Evolutionary conservation across 148 eudicot genomes (phyloP).

Genomic region (Cornus controversa): DNA sequence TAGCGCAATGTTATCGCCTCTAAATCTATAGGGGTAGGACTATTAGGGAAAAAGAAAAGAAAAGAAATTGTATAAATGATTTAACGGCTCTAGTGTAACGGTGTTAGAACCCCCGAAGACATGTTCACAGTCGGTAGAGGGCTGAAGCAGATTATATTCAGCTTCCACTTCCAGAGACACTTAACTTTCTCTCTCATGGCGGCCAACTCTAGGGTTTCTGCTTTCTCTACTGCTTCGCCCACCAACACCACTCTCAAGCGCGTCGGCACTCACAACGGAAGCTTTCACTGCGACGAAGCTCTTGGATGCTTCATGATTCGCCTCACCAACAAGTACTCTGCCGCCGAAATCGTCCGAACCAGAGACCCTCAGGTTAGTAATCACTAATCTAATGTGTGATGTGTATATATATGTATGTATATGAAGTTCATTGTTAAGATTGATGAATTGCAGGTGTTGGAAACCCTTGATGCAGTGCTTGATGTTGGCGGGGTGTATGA

Average conservation of each 20-base stretch:
- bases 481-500: constrained; percentile 97
- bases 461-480: constrained; percentile 77
- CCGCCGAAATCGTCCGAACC: constrained; percentile 63
- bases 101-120: neutral
- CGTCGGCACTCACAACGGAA: constrained; percentile 88
- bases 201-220: constrained; percentile 39
- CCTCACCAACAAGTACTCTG: constrained; percentile 57
- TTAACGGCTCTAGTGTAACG: neutral
- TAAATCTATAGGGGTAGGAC: too few relatives aligned
- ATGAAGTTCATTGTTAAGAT: constrained; percentile 9
- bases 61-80: too few relatives aligned
- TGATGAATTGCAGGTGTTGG: constrained; percentile 54
- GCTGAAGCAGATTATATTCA: neutral
- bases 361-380: constrained; percentile 65
- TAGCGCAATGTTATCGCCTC: too few relatives aligned
- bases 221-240: constrained; percentile 39
- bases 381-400: neutral
- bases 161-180: neutral
- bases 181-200: constrained; percentile 21
- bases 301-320: constrained; percentile 93
- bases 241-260: constrained; percentile 33
- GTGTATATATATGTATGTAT: neutral
- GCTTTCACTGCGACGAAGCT: constrained; percentile 96
- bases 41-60: too few relatives aligned
- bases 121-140: neutral